These are phyloP conservation scores for Trametes gibbosa DNA, from an alignment of 768 basidiomycete species.

Conservation along the genomic window DNA sequence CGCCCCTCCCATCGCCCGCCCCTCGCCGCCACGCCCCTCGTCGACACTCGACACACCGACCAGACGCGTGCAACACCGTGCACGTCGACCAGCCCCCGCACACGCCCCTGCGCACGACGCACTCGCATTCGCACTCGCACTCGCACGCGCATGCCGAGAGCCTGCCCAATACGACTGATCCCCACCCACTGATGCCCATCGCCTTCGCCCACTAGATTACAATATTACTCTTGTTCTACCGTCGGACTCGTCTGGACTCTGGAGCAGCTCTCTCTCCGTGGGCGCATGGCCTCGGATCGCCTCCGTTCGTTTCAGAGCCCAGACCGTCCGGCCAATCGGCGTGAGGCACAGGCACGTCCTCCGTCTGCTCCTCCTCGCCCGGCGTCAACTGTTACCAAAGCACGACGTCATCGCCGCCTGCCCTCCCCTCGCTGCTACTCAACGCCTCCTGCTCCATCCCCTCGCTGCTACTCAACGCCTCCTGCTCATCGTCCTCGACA, in stretches of 20 bases:
- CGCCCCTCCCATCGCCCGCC: no score
- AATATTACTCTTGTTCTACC: neutral
- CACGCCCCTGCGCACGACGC: no score
- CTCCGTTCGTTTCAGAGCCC: neutral
- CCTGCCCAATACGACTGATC: neutral
- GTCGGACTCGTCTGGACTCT: neutral
- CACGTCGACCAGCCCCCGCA: no score
- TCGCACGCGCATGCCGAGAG: neutral
- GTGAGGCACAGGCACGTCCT: conserved; percentile 8
- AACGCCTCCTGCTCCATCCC: neutral
- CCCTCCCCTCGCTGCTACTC: neutral
- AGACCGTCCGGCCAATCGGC: conserved; percentile 2
- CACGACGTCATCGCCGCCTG: no score
- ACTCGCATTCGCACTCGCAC: no score
- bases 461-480: neutral
- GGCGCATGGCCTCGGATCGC: neutral
- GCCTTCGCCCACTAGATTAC: conserved; percentile 3
- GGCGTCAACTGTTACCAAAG: neutral
- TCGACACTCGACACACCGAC: no score
- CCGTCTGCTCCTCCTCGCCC: neutral
- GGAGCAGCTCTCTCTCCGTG: neutral
- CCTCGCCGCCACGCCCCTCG: no score
- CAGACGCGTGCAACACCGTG: neutral
- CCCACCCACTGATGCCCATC: neutral
- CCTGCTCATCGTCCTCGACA: neutral